Evolutionary conservation across 2,329 filamentous ascomycete species (phyloP).

Genomic region (Cordyceps javanica): DNA sequence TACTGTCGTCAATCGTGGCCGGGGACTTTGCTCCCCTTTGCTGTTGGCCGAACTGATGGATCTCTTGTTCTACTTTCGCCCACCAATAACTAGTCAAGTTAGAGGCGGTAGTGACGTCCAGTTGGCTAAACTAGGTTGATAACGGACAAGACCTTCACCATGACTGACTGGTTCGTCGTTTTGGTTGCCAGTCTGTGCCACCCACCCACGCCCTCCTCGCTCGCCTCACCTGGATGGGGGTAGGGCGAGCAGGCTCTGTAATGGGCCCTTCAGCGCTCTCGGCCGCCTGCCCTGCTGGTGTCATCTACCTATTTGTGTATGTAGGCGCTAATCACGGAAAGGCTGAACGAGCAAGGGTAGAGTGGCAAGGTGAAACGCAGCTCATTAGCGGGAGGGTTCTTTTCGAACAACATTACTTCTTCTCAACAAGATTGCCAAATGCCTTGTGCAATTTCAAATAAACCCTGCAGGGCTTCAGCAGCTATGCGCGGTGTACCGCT

Average conservation of each 20-base stretch:
- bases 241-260: not conserved
- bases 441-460: not conserved
- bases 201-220: not conserved
- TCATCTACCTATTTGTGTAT: not conserved
- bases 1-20: not conserved
- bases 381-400: no score
- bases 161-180: no score
- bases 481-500: not conserved
- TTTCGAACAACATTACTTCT: no score
- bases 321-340: not conserved
- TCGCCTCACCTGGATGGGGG: no score
- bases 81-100: no score
- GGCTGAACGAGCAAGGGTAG: not conserved
- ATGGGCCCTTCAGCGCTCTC: not conserved
- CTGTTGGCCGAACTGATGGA: not conserved
- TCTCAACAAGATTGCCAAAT: not conserved
- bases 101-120: no score
- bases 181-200: not conserved
- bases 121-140: no score
- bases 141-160: no score
- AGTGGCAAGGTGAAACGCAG: no score
- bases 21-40: not conserved
- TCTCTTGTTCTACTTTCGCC: not conserved
- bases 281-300: not conserved
- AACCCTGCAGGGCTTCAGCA: constrained; percentile 9